Evolutionary conservation across 352 stramenopile genomes (phyloP), one percentile per base, ranked within the genome.

Genomic region (Phytopythium boreale): DNA sequence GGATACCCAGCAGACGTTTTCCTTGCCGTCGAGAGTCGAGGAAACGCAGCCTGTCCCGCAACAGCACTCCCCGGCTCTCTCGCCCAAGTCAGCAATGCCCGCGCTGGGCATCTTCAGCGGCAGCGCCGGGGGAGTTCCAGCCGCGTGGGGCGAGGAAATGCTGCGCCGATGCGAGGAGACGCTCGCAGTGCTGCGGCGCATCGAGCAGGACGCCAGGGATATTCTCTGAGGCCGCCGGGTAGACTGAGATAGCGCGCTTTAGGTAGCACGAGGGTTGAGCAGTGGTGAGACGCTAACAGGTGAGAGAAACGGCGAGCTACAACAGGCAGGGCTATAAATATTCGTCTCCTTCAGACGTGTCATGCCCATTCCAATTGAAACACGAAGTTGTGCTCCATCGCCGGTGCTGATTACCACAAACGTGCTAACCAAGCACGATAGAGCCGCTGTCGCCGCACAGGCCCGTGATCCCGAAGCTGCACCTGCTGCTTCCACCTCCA

Each of bases 61-160:
- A 8, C 37, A 20, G 39, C 10, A n/a, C 1, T 60, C 55, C 14
- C 55, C 36, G 3, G 22, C 20, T n/a, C 37, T 10, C 8, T 20
- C 34, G 6, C 12, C 14, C 15, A 49, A 50, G 24, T 22, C 24
- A 19, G 11, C 17, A 0, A 15, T 14, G 12, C 11, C 22, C 0
- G 20, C 56, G 4, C 14, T 27, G 2, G 5, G 24, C 41, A 5
- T 68, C 19, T 50, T 37, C 34, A 24, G 27, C 1, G 39, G 17
- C 7, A 46, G 51, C 37, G 34, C 39, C 7, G 34, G 22, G 0
- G 22, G 57, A 56, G 15, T 71, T 12, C 63, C 44, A 12, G 50
- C 34, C 27, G 62, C 69, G 19, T 84, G 76, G 76, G 65, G 66
- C 11, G 62, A 67, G 17, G 58, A 81, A 26, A 85, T 90, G 80